Evolutionary conservation across 2,329 filamentous ascomycete genomes (phyloP), one percentile per base, ranked within the genome.

Genomic region (Venturia asperata): DNA sequence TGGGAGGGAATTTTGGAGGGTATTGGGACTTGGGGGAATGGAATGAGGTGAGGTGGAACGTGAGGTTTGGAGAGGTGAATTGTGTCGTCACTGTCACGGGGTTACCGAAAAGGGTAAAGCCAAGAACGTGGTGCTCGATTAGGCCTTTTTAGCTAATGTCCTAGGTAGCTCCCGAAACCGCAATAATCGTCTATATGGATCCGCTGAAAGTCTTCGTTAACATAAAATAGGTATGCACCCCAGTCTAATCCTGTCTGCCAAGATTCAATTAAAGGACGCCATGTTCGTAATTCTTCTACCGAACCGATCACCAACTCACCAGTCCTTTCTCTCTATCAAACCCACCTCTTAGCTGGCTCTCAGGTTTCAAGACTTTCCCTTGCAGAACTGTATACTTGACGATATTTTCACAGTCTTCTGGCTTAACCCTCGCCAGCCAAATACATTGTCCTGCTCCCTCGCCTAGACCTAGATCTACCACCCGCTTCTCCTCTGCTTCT

Each of bases 341-440:
- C 0, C 94, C 94, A 34, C 90, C 94, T 67, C 94, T 80, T 68
- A 99, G 76, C 80, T 97, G 92, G 65, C 82, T 83, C 73, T 88
- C 88, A 0, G 92, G 91, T 81, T 97, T 96, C 63, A 97, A 86
- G 34, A 97, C 86, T 80, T 97, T 97, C 30, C 94, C 94, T 79
- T 96, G 89, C 71, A 97, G 75, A 3, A 99, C 83, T 0, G 94
- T 97, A 74, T 89, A 97, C 72, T 86, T 83, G 55, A 99, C 85
- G 67, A 99, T 85, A 68, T 94, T 95, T 81, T 97, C 92, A 72
- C 92, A 96, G 73, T 97, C 91, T 77, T 95, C 89, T 0, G 93
- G 93, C 72, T 80, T 78, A 21, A 97, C 87, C 66, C 93, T 81
- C 24, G 91, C 93, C 58, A 97, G 81, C 93, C 93, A 97, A 70